phyloP scores from a whole-genome alignment of 1,139 yeast genomes.

The Pichia sp. region DNA sequence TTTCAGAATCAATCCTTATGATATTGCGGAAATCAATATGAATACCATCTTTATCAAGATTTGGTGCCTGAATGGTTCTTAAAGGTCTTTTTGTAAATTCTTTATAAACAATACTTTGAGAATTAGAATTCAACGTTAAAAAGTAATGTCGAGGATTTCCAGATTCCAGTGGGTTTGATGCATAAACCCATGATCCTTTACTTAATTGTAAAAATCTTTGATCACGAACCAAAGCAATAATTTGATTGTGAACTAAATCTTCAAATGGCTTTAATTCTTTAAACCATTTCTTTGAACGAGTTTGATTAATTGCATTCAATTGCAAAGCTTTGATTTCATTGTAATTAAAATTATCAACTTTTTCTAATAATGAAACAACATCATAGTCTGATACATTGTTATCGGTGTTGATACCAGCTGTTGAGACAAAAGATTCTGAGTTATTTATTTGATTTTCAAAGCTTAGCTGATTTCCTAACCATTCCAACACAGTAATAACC shows the following conservation, averaged over 20 bases:
- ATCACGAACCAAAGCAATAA: slow-evolving; percentile 68
- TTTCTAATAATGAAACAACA: slow-evolving; percentile 28
- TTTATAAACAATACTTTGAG: slow-evolving; percentile 55
- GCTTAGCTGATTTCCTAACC: slow-evolving; percentile 26
- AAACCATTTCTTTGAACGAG: slow-evolving; percentile 34
- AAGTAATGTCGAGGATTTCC: slow-evolving; percentile 37
- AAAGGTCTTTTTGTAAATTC: slow-evolving; percentile 41
- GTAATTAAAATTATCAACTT: slow-evolving; percentile 40
- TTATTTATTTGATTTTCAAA: not conserved
- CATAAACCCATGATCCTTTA: slow-evolving; percentile 80
- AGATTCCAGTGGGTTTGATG: slow-evolving; percentile 53
- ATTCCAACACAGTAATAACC: slow-evolving; percentile 8
- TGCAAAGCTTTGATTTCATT: slow-evolving; percentile 53
- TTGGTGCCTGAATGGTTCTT: slow-evolving; percentile 35
- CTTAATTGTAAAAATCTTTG: slow-evolving; percentile 69
- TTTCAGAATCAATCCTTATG: slow-evolving; percentile 38
- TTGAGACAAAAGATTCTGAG: slow-evolving; percentile 2
- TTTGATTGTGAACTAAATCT: slow-evolving; percentile 49
- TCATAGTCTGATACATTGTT: slow-evolving; percentile 1
- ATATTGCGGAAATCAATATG: slow-evolving; percentile 34
- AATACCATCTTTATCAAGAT: slow-evolving; percentile 46
- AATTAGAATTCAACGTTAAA: slow-evolving; percentile 66
- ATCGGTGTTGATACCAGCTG: not conserved
- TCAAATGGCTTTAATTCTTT: slow-evolving; percentile 39
- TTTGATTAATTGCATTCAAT: slow-evolving; percentile 38